phyloP scores from a whole-genome alignment of 1,139 yeast genomes.

The Kurtzmaniella quercitrusa region DNA sequence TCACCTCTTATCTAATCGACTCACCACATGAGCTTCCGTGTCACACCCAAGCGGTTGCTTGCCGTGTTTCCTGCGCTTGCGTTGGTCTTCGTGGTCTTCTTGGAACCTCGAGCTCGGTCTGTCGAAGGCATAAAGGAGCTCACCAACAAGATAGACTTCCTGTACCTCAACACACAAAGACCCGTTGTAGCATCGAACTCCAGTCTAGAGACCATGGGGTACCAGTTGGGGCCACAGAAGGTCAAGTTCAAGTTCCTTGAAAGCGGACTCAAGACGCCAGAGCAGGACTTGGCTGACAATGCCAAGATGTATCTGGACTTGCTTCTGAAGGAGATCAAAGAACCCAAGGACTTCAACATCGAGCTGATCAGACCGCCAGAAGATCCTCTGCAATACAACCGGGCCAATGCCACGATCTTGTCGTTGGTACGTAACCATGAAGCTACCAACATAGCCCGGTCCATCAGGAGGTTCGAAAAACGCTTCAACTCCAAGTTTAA shows the following conservation, averaged over 20 bases:
- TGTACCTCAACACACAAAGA: neutral
- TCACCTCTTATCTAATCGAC: neutral
- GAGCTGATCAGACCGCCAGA: constrained; percentile 34
- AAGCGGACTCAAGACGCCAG: constrained; percentile 17
- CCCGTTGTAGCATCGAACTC: neutral
- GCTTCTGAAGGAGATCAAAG: constrained; percentile 30
- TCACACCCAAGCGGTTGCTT: constrained; percentile 1
- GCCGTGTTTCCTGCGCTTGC: neutral
- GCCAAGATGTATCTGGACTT: constrained; percentile 26
- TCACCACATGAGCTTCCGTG: neutral
- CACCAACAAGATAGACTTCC: neutral
- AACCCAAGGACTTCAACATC: constrained; percentile 47
- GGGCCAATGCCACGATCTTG: constrained; percentile 70
- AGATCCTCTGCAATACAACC: constrained; percentile 24
- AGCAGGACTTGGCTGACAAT: constrained; percentile 32
- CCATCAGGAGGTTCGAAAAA: constrained; percentile 57
- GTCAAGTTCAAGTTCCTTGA: constrained; percentile 34
- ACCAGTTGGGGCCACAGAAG: constrained; percentile 14
- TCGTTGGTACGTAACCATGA: constrained; percentile 71
- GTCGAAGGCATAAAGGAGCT: constrained; percentile 2
- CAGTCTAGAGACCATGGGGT: constrained; percentile 1
- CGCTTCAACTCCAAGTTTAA: constrained; percentile 64
- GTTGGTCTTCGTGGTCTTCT: neutral
- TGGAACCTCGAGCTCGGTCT: neutral
- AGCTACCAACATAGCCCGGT: constrained; percentile 37